Conservation (phyloP, 129 eudicot genomes). For the Chrysanthemum seticuspe region DNA sequence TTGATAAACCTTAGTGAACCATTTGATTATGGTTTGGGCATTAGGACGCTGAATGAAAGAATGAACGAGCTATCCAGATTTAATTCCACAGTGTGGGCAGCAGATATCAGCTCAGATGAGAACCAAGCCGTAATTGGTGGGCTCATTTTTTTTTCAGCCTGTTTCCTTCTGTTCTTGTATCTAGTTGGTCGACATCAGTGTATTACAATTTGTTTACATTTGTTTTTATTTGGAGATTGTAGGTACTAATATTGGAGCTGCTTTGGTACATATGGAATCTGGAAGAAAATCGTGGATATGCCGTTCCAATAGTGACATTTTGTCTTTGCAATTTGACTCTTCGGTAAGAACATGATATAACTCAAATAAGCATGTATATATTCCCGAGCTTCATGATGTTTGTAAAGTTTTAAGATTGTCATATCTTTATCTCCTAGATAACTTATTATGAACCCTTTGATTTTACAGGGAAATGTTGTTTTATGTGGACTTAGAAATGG, state of each 20-base stretch:
- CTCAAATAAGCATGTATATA: not conserved
- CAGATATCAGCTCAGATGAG: conserved; percentile 49
- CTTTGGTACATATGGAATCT: conserved; percentile 59
- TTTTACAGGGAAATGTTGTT: conserved; percentile 50
- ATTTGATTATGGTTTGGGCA: conserved; percentile 34
- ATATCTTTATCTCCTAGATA: not conserved
- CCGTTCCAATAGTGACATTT: conserved; percentile 81
- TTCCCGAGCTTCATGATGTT: not conserved
- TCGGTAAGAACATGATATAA: conserved; percentile 45
- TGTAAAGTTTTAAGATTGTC: not conserved
- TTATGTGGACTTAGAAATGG: conserved; percentile 93
- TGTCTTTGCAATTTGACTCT: conserved; percentile 62
- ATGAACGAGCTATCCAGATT: conserved; percentile 39
- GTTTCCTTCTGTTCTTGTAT: not conserved
- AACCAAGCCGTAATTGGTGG: conserved; percentile 65
- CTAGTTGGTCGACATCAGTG: not conserved
- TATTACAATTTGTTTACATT: conserved; percentile 11
- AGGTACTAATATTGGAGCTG: conserved; percentile 85
- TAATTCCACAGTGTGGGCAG: conserved; percentile 75
- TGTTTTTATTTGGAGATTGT: conserved; percentile 23
- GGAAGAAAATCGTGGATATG: conserved; percentile 48
- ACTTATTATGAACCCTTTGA: conserved; percentile 3
- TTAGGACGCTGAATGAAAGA: conserved; percentile 29
- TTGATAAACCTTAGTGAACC: conserved; percentile 64
- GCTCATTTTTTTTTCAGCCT: conserved; percentile 14